Conservation (phyloP, 169 alveolate genomes). For the Plasmodium gaboni region DNA sequence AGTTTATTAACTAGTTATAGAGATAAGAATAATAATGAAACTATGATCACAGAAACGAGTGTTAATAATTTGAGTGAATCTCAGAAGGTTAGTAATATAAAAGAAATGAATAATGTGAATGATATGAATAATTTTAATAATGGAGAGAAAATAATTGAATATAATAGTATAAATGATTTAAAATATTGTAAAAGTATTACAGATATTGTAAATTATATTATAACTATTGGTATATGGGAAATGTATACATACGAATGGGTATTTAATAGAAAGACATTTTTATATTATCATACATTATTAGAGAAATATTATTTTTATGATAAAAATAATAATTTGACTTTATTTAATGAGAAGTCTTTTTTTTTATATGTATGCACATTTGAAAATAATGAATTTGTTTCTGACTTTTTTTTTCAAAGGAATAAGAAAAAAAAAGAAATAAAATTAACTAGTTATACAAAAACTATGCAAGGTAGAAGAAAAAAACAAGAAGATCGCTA, state of each 20-base stretch:
- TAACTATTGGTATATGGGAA: slow-evolving; percentile 61
- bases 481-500: slow-evolving; percentile 71
- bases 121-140: too few relatives aligned
- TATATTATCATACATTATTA: slow-evolving; percentile 46
- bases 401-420: slow-evolving; percentile 36
- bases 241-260: slow-evolving; percentile 72
- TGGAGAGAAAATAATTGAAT: neutral
- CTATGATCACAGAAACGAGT: neutral
- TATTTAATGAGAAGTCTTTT: slow-evolving; percentile 40
- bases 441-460: slow-evolving; percentile 48
- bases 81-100: neutral
- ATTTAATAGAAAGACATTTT: slow-evolving; percentile 52
- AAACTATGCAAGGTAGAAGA: slow-evolving; percentile 76
- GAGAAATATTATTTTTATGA: slow-evolving; percentile 55
- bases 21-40: neutral
- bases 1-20: neutral
- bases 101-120: too few relatives aligned
- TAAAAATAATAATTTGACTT: slow-evolving; percentile 52
- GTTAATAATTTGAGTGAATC: neutral
- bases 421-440: slow-evolving; percentile 19
- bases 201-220: slow-evolving; percentile 39
- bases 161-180: slow-evolving; percentile 20
- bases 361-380: slow-evolving; percentile 64
- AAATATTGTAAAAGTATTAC: slow-evolving; percentile 35
- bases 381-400: slow-evolving; percentile 56